Conservation (phyloP, 108 stramenopile genomes). For the Skeletonema grethae region DNA sequence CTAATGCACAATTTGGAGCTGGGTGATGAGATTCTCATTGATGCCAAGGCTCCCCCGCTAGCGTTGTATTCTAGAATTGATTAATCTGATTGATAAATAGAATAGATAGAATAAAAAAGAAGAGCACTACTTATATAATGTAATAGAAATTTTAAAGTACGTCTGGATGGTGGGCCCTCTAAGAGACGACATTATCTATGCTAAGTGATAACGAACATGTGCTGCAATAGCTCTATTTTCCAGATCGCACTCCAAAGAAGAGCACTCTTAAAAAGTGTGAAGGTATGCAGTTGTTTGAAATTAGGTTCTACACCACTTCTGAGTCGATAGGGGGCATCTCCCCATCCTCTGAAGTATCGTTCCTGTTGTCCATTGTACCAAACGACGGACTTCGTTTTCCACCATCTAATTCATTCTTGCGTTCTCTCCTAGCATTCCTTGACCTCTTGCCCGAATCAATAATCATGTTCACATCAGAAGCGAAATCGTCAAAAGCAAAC, state of each 20-base stretch:
- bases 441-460: conserved; percentile 43
- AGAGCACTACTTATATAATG: not conserved
- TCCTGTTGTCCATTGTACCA: not conserved
- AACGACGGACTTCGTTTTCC: not conserved
- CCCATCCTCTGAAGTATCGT: not conserved
- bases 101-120: not conserved
- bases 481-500: conserved; percentile 78
- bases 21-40: conserved; percentile 92
- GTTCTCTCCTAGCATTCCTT: conserved; percentile 16
- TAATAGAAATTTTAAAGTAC: no score
- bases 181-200: no score
- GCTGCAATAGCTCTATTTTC: no score
- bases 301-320: conserved; percentile 1
- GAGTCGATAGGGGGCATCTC: not conserved
- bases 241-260: no score
- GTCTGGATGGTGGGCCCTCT: no score
- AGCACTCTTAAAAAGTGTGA: not conserved
- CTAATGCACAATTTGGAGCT: conserved; percentile 89
- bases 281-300: not conserved
- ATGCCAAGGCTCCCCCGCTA: conserved; percentile 85
- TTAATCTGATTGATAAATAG: conserved; percentile 11
- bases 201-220: no score
- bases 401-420: not conserved
- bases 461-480: conserved; percentile 58
- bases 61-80: conserved; percentile 59